Base-by-base conservation (phyloP, 345 rosid species). In the Bretschneidera sinensis region DNA sequence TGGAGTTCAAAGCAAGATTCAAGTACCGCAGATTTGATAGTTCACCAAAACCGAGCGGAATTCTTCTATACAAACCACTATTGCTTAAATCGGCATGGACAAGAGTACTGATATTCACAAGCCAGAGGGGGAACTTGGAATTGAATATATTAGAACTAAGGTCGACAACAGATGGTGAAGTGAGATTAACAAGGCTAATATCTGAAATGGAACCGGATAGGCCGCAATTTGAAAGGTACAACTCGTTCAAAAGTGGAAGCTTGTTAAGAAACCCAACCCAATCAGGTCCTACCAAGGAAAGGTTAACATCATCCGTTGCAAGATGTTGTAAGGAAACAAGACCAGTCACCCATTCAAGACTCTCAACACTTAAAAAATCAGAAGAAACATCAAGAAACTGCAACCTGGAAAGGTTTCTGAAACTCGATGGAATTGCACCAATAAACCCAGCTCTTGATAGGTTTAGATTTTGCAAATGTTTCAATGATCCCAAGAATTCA, bases 301-400 rank as follows among this genome's bases (percentile, higher is more conserved):
- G 71, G 39, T 70, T 67, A 48, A 64, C 71, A 9, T 4, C 7
- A 49, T 58, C 34, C 61, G 73, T 54, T 1, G 24, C 62, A 57
- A 74, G 71, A 57, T 72, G 49, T 66, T 71, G 65, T 3, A 79
- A 35, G 45, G 78, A 72, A 62, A 53, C 68, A 66, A 78, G 81
- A 45, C 69, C 70, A 24, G 35, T 20, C 0, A 79, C 6, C 84
- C 87, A 77, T 33, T 74, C 68, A 5, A 82, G 66, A 62, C 24
- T 60, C 28, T 28, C 28, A 31, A 33, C 73, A 35, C 54, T 53
- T 53, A 76, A 64, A 45, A 49, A 14, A 33, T 51, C 50, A 21
- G 70, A 60, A 54, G 80, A 74, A 51, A 77, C 55, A 58, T 77
- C 80, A 63, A 82, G 80, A 70, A 48, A 55, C 35, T 64, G 68